Evolutionary conservation across 2,329 filamentous ascomycete species (phyloP), one percentile per base, ranked within the genome.

Genomic region (Xylariales sp.): DNA sequence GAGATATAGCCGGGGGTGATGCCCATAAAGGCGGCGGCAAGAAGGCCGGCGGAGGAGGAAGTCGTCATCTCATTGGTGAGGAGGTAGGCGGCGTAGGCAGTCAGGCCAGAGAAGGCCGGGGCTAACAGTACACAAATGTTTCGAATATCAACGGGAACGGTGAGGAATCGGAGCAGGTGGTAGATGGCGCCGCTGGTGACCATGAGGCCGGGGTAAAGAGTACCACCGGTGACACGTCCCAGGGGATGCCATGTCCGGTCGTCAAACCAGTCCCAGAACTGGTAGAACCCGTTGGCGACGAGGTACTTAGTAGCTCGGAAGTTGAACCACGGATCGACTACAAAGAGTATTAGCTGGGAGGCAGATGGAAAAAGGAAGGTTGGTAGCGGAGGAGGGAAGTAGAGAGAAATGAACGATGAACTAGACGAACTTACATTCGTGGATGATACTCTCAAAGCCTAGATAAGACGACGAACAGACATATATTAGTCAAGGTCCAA

Each of bases 241-340:
- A 99, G 91, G 75, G 96, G 96, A 83, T 99, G 95, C 96, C 96
- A 99, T 89, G 96, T 99, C 85, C 96, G 91, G 85, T 99, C 96
- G 82, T 99, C 96, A 79, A 99, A 99, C 96, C 96, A 99, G 81
- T 99, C 95, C 96, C 96, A 99, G 81, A 99, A 99, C 81, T 92
- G 94, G 82, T 97, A 97, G 84, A 99, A 98, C 76, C 96, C 96
- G 90, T 99, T 89, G 78, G 95, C 89, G 64, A 99, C 93, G 64
- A 99, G 89, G 78, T 99, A 98, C 83, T 98, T 98, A 64, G 96
- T 98, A 73, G 96, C 96, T 81, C 96, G 89, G 83, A 99, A 99
- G 83, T 99, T 99, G 85, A 99, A 99, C 96, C 96, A 99, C 43
- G 96, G 96, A 83, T 99, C 96, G 83, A 99, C 95, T 99, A 79